Evolutionary conservation across 495 filamentous ascomycete species (phyloP).

Genomic region (Aspergillus baeticus): DNA sequence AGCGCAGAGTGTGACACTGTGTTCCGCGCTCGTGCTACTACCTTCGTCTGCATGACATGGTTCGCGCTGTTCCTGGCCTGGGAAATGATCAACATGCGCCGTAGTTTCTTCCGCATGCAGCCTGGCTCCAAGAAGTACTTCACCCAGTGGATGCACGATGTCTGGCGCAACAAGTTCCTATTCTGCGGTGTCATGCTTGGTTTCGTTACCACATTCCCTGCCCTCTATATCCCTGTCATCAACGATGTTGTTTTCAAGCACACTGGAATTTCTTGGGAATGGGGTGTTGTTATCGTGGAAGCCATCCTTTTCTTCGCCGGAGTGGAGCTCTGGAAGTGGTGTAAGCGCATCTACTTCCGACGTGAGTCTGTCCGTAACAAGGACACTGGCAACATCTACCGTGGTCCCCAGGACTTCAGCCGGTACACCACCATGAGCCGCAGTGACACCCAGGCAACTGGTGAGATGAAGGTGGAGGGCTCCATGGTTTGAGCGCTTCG

Average conservation of each 20-base stretch:
- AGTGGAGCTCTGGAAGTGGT: conserved; percentile 67
- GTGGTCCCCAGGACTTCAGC: conserved; percentile 32
- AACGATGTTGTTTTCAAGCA: conserved; percentile 71
- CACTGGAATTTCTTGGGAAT: conserved; percentile 69
- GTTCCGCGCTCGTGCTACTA: conserved; percentile 69
- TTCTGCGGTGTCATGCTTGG: conserved; percentile 68
- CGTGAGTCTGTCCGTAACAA: conserved; percentile 23
- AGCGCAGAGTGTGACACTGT: conserved; percentile 58
- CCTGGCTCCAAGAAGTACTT: conserved; percentile 50
- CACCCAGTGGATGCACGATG: conserved; percentile 58
- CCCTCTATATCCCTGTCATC: conserved; percentile 69
- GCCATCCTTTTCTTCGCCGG: conserved; percentile 61
- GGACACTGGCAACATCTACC: conserved; percentile 11
- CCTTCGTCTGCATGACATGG: conserved; percentile 72
- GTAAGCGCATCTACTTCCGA: conserved; percentile 55
- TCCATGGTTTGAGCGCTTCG: conserved; percentile 29
- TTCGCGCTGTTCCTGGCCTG: conserved; percentile 72
- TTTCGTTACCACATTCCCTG: conserved; percentile 70
- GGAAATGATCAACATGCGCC: conserved; percentile 69
- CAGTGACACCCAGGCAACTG: conserved; percentile 33
- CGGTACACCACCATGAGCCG: conserved; percentile 41
- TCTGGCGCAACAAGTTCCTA: conserved; percentile 72
- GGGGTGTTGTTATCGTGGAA: conserved; percentile 61
- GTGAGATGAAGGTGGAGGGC: conserved; percentile 31
- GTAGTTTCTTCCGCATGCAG: conserved; percentile 67